Evolutionary conservation across 148 eudicot species (phyloP).

Genomic region (Heliosperma pusillum): DNA sequence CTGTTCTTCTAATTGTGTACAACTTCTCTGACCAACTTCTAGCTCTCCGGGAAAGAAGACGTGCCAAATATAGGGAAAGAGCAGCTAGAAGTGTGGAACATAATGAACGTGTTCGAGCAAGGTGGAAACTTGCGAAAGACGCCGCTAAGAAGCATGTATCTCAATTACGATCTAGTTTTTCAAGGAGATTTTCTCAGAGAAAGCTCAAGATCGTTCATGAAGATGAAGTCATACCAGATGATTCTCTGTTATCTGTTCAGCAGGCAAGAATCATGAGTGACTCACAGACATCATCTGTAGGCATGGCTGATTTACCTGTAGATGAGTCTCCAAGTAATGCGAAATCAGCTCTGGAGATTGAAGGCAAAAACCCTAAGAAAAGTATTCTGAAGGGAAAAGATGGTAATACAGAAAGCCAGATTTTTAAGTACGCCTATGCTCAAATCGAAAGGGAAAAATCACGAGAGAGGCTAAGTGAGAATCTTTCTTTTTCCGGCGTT

Average conservation of each 20-base stretch:
- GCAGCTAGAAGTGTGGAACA: constrained; percentile 66
- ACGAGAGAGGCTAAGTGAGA: constrained; percentile 33
- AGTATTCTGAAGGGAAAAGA: constrained; percentile 42
- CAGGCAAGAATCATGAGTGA: constrained; percentile 20
- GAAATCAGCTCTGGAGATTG: constrained; percentile 35
- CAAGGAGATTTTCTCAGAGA: constrained; percentile 55
- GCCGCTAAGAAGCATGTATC: constrained; percentile 65
- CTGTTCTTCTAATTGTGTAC: constrained; percentile 75
- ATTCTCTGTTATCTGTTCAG: constrained; percentile 22
- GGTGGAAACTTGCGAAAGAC: constrained; percentile 74
- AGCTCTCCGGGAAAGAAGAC: constrained; percentile 63
- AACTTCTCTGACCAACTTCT: constrained; percentile 87
- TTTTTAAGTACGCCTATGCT: constrained; percentile 71
- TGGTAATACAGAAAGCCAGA: constrained; percentile 50
- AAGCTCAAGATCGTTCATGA: constrained; percentile 35
- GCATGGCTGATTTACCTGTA: constrained; percentile 26
- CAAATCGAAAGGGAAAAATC: constrained; percentile 82
- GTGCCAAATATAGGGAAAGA: constrained; percentile 75
- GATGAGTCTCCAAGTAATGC: constrained; percentile 31
- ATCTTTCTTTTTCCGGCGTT: constrained; percentile 52
- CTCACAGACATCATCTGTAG: constrained; percentile 28
- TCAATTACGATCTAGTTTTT: constrained; percentile 45
- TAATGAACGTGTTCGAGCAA: constrained; percentile 56
- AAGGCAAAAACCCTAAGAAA: constrained; percentile 28
- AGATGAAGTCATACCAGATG: constrained; percentile 27